Evolutionary conservation across 2,329 filamentous ascomycete species (phyloP), one percentile per base, ranked within the genome.

Genomic region (Ceratocystis colombiana): DNA sequence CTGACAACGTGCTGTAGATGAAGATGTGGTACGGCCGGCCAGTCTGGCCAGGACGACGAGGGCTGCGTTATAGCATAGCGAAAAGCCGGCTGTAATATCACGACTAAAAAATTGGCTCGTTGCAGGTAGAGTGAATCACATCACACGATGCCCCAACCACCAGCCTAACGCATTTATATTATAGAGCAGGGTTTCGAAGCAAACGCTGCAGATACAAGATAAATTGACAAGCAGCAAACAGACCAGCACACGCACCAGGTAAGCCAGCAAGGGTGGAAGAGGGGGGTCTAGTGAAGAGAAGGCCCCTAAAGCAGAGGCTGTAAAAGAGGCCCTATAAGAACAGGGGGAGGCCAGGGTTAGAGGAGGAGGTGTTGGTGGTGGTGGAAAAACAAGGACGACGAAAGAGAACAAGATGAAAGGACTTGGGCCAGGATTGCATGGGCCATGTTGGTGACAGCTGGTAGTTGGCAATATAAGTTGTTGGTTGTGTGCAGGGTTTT

Each of bases 401-500:
- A 61, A 33, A 33, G 33, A 33, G 33, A 33, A 33, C 33, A 33
- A 33, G 41, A 61, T 41, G 59, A 61, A 25, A 46, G 41, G 50
- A 55, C 22, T 28, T 25, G 37, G 20, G 33, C 22, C 61, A 46
- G 61, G 37, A 62, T 46, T 30, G 61, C 61, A 62, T 62, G 61
- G 61, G 61, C 61, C 61, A 62, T 62, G 61, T 28, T 33, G 61
- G 41, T 62, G 61, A 62, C 61, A 62, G 61, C 41, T 62, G 37
- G 12, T 46, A 25, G 50, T 55, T 33, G 8, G 7, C 33, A 33
- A 33, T 33, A 8, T 33, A 33, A 33, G 33, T 33, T 33, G 33
- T 8, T 33, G 33, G 33, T 8, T 33, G 15, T 7, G 50, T 28
- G 50, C 50, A 55, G 28, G 50, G 15, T 5, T 17, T 55, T 55